Percentiles rank a stretch among this genome's conserved stretches.
phyloP scores from a whole-genome alignment of 768 basidiomycete species.

The Psilocybe cyanescens region DNA sequence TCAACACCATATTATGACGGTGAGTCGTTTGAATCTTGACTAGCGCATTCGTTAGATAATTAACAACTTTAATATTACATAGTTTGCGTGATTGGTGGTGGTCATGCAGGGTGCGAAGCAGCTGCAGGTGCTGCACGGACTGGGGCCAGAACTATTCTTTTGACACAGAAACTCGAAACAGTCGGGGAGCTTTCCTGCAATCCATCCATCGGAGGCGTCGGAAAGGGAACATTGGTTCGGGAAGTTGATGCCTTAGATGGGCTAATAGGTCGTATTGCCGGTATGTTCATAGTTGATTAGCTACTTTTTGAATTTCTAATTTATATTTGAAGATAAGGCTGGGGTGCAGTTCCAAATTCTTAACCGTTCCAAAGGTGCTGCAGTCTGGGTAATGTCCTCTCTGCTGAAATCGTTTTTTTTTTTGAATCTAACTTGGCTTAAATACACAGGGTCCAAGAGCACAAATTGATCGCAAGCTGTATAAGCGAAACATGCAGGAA shows the following conservation, averaged over 20 bases:
- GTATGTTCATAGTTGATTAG: constrained; percentile 39
- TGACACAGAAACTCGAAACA: constrained; percentile 83
- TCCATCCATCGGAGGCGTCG: constrained; percentile 90
- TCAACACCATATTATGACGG: constrained; percentile 18
- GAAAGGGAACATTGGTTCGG: constrained; percentile 89
- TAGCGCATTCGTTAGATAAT: not conserved
- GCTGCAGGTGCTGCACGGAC: constrained; percentile 85
- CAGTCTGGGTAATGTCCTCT: constrained; percentile 74
- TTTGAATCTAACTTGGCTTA: not conserved
- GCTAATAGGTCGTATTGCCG: constrained; percentile 81
- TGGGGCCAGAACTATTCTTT: constrained; percentile 77
- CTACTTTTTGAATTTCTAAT: not conserved
- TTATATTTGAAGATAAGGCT: constrained; percentile 64
- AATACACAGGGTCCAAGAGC: constrained; percentile 79
- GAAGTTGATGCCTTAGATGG: constrained; percentile 93
- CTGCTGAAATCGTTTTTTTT: not conserved
- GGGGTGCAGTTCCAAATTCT: constrained; percentile 89
- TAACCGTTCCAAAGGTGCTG: constrained; percentile 85
- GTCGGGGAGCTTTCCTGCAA: constrained; percentile 89
- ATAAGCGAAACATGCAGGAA: constrained; percentile 83
- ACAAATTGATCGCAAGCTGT: constrained; percentile 85
- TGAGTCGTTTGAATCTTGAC: not conserved
- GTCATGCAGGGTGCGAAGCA: constrained; percentile 93
- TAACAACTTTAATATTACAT: constrained; percentile 28
- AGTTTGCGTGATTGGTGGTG: constrained; percentile 90